These are phyloP conservation scores for Trypanosoma scelopori DNA, from an alignment of 208 protist genomes.

Conservation along the genomic window DNA sequence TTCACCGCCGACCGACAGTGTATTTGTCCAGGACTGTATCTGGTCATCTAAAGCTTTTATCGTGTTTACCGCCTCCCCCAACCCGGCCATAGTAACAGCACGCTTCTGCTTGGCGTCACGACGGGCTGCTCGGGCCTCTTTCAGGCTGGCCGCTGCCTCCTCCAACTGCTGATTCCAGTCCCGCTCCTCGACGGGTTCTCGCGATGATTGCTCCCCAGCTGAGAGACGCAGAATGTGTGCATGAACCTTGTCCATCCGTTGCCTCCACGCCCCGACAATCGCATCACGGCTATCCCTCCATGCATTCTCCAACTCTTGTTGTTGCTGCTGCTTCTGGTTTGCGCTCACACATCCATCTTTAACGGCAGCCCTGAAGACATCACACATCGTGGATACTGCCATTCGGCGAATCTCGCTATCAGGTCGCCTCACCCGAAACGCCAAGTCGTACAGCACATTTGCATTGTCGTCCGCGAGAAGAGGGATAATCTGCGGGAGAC, in stretches of 20 bases:
- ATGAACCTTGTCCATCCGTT: not conserved
- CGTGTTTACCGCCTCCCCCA: conserved; percentile 1
- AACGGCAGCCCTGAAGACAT: conserved; percentile 17
- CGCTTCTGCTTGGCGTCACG: not conserved
- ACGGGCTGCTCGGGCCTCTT: not conserved
- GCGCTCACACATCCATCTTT: not conserved
- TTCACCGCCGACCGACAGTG: not conserved
- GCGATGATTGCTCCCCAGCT: not conserved
- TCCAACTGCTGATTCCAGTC: conserved; percentile 1
- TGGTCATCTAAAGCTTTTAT: not conserved
- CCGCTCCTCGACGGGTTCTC: not conserved
- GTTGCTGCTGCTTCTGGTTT: not conserved
- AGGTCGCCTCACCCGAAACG: conserved; percentile 10
- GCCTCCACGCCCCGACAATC: conserved; percentile 19
- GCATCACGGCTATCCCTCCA: not conserved
- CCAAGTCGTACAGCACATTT: conserved; percentile 25
- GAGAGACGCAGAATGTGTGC: not conserved
- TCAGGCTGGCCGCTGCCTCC: not conserved
- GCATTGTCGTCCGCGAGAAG: conserved; percentile 8
- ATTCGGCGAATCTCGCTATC: conserved; percentile 19
- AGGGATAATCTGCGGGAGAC: conserved; percentile 13
- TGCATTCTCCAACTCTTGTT: not conserved
- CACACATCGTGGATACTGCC: conserved; percentile 34
- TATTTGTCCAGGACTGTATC: conserved; percentile 1
- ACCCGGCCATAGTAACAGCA: not conserved